These are phyloP conservation scores for Capronia epimyces DNA, from an alignment of 2,329 filamentous ascomycete species.

Conservation along the genomic window DNA sequence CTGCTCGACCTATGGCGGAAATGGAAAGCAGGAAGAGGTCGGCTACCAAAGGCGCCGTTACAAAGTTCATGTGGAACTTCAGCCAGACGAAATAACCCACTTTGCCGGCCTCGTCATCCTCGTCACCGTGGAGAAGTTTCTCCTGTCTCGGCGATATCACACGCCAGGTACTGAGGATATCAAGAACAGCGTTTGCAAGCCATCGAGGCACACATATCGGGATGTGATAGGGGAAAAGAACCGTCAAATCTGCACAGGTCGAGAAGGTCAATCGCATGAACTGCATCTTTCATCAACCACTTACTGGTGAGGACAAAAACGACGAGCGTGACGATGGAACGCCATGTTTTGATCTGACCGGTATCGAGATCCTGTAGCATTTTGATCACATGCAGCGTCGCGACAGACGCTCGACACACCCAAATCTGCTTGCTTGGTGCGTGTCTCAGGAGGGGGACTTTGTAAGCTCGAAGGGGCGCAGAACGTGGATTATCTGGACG, in stretches of 20 bases:
- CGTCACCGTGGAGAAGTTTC: constrained; percentile 25
- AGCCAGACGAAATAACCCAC: constrained; percentile 46
- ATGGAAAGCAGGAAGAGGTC: constrained; percentile 68
- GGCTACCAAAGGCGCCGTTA: constrained; percentile 65
- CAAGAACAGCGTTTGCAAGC: constrained; percentile 44
- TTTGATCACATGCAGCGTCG: not conserved
- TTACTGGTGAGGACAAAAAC: constrained; percentile 66
- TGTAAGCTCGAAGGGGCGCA: not conserved
- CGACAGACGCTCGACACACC: not conserved
- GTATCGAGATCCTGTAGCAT: constrained; percentile 41
- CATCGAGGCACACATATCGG: constrained; percentile 55
- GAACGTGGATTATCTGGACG: not conserved
- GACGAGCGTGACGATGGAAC: constrained; percentile 64
- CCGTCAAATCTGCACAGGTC: constrained; percentile 54
- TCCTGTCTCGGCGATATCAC: constrained; percentile 47
- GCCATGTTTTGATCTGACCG: constrained; percentile 57
- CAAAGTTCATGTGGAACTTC: constrained; percentile 61
- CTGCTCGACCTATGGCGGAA: constrained; percentile 58
- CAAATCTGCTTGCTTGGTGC: not conserved
- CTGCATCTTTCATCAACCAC: constrained; percentile 34
- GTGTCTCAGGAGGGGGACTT: not conserved
- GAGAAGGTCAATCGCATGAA: not conserved
- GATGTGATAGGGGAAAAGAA: constrained; percentile 64
- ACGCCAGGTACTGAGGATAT: constrained; percentile 44
- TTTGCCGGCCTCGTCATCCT: constrained; percentile 31